Conservation (phyloP, 805 yeast species). For the Saccharomycopsis babjevae region DNA sequence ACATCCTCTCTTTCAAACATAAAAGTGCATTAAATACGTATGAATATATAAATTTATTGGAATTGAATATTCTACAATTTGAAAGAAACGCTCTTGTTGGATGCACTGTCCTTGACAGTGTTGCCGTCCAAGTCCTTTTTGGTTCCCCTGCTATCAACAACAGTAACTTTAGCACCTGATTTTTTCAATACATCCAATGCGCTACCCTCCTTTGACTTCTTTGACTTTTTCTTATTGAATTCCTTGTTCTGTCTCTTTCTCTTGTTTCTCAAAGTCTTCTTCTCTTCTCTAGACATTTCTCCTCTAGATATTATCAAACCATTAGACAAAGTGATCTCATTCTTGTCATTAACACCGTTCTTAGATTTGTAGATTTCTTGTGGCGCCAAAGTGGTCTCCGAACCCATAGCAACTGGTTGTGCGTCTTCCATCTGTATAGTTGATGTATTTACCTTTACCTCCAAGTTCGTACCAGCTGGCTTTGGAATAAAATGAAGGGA, state of each 20-base stretch:
- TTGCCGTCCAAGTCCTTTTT: constrained; percentile 66
- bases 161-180: constrained; percentile 53
- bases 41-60: background rate
- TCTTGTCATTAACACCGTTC: constrained; percentile 32
- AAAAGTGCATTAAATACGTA: background rate
- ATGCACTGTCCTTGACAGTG: constrained; percentile 34
- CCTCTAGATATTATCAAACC: constrained; percentile 75
- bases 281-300: constrained; percentile 76
- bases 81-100: constrained; percentile 11
- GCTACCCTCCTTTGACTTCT: constrained; percentile 38
- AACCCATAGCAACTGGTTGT: constrained; percentile 76
- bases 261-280: constrained; percentile 78
- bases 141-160: constrained; percentile 68
- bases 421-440: constrained; percentile 92
- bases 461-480: constrained; percentile 70
- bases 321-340: constrained; percentile 61
- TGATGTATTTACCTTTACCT: constrained; percentile 73
- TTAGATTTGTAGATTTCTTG: constrained; percentile 72
- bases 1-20: background rate
- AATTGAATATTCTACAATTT: constrained; percentile 3
- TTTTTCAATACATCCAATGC: constrained; percentile 51
- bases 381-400: constrained; percentile 76
- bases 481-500: constrained; percentile 95
- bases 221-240: constrained; percentile 25
- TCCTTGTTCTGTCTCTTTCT: constrained; percentile 36